Evolutionary conservation across 2,329 filamentous ascomycete species (phyloP).

Genomic region (Botryotinia globosa): DNA sequence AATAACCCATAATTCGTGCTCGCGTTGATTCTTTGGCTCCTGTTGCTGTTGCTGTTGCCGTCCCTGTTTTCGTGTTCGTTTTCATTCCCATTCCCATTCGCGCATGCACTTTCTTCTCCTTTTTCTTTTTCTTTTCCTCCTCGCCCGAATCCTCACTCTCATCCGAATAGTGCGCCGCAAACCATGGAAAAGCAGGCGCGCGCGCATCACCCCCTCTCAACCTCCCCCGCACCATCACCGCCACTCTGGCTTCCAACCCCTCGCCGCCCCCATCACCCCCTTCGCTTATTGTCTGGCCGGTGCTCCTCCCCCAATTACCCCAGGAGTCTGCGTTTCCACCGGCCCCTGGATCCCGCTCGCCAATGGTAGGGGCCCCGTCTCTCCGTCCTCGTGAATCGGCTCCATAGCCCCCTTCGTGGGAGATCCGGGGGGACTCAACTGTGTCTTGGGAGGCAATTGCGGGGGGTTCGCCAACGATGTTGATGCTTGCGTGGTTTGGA

Average conservation of each 20-base stretch:
- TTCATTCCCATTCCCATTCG: not conserved
- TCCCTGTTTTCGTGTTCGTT: not conserved
- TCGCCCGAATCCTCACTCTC: not conserved
- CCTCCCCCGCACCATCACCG: not conserved
- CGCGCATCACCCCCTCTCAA: not conserved
- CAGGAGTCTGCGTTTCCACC: not conserved
- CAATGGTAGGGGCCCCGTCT: not conserved
- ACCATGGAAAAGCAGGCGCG: not conserved
- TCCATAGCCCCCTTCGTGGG: not conserved
- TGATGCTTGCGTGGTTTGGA: not conserved
- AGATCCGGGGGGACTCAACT: not conserved
- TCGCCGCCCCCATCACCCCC: not conserved
- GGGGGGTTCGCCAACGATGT: constrained; percentile 1
- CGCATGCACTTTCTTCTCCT: not conserved
- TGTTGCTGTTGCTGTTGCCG: not conserved
- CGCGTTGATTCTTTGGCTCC: not conserved
- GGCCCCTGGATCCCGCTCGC: not conserved
- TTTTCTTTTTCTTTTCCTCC: not conserved
- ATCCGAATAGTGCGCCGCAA: not conserved
- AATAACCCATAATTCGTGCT: not conserved
- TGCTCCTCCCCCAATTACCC: not conserved
- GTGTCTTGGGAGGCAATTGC: not conserved
- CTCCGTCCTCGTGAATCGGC: constrained; percentile 2
- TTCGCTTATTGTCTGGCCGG: not conserved
- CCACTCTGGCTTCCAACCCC: not conserved